These are phyloP conservation scores for Pochonia chlamydosporia DNA, from an alignment of 2,329 filamentous ascomycete genomes.

Conservation along the genomic window DNA sequence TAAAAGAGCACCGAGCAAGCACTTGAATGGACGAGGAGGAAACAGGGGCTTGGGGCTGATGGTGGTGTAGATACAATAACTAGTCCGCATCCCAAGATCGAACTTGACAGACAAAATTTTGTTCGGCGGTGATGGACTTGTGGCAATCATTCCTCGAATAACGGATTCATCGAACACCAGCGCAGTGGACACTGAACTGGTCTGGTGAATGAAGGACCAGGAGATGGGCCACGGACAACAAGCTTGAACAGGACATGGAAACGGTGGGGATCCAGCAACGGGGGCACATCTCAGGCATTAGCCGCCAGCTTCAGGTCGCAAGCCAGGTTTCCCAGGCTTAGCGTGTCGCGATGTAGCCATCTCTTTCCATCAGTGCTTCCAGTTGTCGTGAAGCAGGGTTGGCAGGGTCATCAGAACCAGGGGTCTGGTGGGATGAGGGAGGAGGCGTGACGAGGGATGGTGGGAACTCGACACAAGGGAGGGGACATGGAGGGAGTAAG, in stretches of 20 bases:
- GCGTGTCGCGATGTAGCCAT: neutral
- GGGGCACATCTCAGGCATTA: neutral
- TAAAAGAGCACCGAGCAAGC: neutral
- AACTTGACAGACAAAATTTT: too few species aligned
- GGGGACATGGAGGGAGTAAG: too few species aligned
- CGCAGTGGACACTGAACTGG: too few species aligned
- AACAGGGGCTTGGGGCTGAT: constrained; percentile 1
- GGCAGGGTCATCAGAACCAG: neutral
- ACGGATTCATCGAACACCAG: too few species aligned
- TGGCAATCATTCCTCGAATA: too few species aligned
- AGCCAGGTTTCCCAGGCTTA: neutral
- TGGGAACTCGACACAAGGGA: too few species aligned
- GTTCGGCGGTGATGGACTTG: neutral
- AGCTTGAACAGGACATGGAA: constrained; percentile 2
- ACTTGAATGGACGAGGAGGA: neutral
- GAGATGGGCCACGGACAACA: neutral
- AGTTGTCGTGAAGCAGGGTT: neutral
- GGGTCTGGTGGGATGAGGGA: neutral
- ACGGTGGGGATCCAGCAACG: neutral
- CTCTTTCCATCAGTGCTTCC: neutral
- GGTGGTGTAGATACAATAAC: neutral
- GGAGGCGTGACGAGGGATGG: neutral
- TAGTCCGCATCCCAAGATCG: neutral
- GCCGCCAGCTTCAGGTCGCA: constrained; percentile 1
- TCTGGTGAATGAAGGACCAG: neutral